Evolutionary conservation across 139 green algal species (phyloP).

Genomic region (Picochlorum sp.): DNA sequence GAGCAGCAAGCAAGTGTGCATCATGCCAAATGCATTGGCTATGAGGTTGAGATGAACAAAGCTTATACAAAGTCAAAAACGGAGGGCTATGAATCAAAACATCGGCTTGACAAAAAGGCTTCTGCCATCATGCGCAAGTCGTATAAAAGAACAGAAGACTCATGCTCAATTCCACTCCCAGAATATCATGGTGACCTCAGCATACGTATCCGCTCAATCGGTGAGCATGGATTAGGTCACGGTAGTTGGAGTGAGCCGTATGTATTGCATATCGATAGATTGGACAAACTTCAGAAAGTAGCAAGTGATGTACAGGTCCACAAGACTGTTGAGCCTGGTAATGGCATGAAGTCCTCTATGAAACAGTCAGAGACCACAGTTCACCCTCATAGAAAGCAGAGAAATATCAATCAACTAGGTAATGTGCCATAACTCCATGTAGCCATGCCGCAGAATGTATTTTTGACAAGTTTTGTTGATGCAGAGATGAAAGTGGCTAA

Average conservation of each 20-base stretch:
- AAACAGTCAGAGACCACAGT: background rate
- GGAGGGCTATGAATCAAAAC: too few relatives aligned
- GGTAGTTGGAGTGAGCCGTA: slow-evolving; percentile 40
- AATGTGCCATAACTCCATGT: too few relatives aligned
- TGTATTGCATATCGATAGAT: background rate
- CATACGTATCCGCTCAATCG: slow-evolving; percentile 44
- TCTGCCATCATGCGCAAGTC: background rate
- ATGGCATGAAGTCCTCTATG: background rate
- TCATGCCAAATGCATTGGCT: slow-evolving; percentile 24
- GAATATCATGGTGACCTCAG: slow-evolving; percentile 9
- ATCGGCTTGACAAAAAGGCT: background rate
- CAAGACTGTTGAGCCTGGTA: background rate
- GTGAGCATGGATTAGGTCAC: slow-evolving; percentile 44
- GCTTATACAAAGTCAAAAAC: too few relatives aligned
- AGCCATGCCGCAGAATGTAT: too few relatives aligned
- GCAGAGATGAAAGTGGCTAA: too few relatives aligned
- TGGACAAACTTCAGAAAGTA: too few relatives aligned
- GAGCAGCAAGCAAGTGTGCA: background rate
- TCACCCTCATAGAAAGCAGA: background rate
- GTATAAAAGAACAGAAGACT: background rate
- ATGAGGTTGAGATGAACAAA: slow-evolving; percentile 29
- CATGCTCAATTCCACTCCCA: slow-evolving; percentile 1
- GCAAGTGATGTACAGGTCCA: too few relatives aligned
- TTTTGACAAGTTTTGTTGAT: too few relatives aligned
- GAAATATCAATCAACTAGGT: background rate